Conservation (phyloP, 352 stramenopile species). For the Elongisporangium undulatum region DNA sequence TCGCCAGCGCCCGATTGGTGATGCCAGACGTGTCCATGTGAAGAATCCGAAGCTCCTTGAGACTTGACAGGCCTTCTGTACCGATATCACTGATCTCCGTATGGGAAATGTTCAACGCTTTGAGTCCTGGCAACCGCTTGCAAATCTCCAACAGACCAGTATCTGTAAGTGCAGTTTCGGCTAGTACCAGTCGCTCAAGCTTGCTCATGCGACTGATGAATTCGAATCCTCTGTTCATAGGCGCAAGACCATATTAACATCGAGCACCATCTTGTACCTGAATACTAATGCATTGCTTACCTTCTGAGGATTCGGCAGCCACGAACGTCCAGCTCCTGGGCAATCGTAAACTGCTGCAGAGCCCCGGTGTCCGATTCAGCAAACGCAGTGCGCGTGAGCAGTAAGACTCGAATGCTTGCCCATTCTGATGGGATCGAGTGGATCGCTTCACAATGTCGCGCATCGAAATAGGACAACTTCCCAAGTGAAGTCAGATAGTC, state of each 20-base stretch:
- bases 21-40: slow-evolving; percentile 60
- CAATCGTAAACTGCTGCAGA: slow-evolving; percentile 37
- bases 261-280: background rate
- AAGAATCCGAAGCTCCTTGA: slow-evolving; percentile 56
- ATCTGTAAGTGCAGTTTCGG: slow-evolving; percentile 60
- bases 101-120: slow-evolving; percentile 58
- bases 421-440: slow-evolving; percentile 47
- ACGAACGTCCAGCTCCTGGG: slow-evolving; percentile 62
- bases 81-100: slow-evolving; percentile 68
- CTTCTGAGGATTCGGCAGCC: slow-evolving; percentile 68
- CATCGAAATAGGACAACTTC: slow-evolving; percentile 60
- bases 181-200: slow-evolving; percentile 50
- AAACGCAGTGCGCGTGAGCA: slow-evolving; percentile 61
- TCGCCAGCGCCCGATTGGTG: slow-evolving; percentile 53
- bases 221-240: slow-evolving; percentile 46
- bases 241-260: background rate
- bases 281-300: slow-evolving; percentile 17
- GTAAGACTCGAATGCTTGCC: slow-evolving; percentile 43
- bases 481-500: slow-evolving; percentile 17
- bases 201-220: slow-evolving; percentile 56
- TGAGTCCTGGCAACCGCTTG: slow-evolving; percentile 31
- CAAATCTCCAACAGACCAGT: slow-evolving; percentile 57
- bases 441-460: slow-evolving; percentile 56
- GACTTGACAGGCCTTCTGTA: slow-evolving; percentile 32
- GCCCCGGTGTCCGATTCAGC: slow-evolving; percentile 54